phyloP scores from a whole-genome alignment of 805 yeast species.

The Metschnikowia lochheadii region DNA sequence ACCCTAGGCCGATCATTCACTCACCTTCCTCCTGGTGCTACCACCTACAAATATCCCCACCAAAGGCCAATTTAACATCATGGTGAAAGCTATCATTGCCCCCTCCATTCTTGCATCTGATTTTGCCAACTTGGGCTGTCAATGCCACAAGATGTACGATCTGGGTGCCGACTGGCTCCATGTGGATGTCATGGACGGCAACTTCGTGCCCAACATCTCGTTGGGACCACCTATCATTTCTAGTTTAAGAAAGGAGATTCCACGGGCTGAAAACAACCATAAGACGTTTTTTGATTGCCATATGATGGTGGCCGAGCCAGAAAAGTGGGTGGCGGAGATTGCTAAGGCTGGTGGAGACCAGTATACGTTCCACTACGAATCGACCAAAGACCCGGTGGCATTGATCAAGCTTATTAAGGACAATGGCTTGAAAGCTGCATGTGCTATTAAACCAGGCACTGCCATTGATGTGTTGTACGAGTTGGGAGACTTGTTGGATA shows the following conservation, averaged over 20 bases:
- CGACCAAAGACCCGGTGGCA: constrained; percentile 72
- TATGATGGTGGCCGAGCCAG: constrained; percentile 95
- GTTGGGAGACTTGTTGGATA: constrained; percentile 72
- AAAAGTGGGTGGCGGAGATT: constrained; percentile 88
- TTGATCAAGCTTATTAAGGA: constrained; percentile 72
- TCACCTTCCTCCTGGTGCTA: not conserved
- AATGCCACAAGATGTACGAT: constrained; percentile 75
- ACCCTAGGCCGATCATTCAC: not conserved
- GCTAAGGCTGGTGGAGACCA: constrained; percentile 95
- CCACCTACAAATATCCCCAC: not conserved
- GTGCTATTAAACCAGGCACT: constrained; percentile 93
- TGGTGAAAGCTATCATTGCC: constrained; percentile 84
- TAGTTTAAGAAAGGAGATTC: constrained; percentile 71
- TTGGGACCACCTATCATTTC: constrained; percentile 88
- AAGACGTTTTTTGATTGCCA: constrained; percentile 83
- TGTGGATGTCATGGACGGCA: constrained; percentile 98
- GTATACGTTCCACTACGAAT: constrained; percentile 94
- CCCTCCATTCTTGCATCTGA: constrained; percentile 94
- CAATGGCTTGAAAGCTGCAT: constrained; percentile 87
- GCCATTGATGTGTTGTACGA: constrained; percentile 78
- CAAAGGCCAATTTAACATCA: constrained; percentile 18
- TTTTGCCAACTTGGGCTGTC: constrained; percentile 83
- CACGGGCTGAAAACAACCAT: constrained; percentile 45
- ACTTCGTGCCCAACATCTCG: constrained; percentile 94
- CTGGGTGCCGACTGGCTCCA: constrained; percentile 96